Percentiles rank a stretch among this genome's conserved stretches.
Evolutionary conservation across 1,284 basidiomycete genomes (phyloP).

Genomic region (Trametes hirsuta): DNA sequence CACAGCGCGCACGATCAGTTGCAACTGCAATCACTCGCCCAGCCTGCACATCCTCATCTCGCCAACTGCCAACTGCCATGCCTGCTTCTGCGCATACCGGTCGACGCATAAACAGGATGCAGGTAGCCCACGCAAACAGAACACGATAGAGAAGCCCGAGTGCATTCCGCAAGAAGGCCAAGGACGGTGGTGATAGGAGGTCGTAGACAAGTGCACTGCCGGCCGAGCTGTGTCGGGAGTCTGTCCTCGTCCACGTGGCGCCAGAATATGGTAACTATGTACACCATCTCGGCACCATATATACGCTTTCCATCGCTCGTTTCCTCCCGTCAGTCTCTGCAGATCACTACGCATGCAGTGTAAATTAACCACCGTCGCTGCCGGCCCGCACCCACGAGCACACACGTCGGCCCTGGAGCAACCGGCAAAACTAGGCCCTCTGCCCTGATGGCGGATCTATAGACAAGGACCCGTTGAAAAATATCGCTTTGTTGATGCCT

Average conservation of each 20-base stretch:
- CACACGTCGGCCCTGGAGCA: neutral
- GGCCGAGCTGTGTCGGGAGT: conserved; percentile 2
- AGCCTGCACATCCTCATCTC: conserved; percentile 4
- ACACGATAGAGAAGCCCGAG: no score
- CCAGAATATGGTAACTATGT: neutral
- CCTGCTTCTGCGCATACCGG: neutral
- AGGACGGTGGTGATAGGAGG: neutral
- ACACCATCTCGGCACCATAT: no score
- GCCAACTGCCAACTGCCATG: neutral
- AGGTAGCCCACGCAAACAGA: no score
- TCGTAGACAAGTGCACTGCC: conserved; percentile 7
- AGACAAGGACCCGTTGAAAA: no score
- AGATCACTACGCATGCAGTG: neutral
- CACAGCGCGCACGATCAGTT: conserved; percentile 15
- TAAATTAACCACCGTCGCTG: neutral
- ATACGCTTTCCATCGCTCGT: no score
- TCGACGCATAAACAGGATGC: no score
- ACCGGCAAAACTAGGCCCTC: conserved; percentile 2
- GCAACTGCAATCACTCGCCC: conserved; percentile 16
- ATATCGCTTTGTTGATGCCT: no score
- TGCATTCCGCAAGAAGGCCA: no score
- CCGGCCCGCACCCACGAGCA: neutral
- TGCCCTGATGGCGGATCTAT: neutral
- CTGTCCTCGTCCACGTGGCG: conserved; percentile 10
- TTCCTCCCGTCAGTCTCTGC: neutral